phyloP scores from a whole-genome alignment of 805 yeast species.

The Ogataea saltuana region DNA sequence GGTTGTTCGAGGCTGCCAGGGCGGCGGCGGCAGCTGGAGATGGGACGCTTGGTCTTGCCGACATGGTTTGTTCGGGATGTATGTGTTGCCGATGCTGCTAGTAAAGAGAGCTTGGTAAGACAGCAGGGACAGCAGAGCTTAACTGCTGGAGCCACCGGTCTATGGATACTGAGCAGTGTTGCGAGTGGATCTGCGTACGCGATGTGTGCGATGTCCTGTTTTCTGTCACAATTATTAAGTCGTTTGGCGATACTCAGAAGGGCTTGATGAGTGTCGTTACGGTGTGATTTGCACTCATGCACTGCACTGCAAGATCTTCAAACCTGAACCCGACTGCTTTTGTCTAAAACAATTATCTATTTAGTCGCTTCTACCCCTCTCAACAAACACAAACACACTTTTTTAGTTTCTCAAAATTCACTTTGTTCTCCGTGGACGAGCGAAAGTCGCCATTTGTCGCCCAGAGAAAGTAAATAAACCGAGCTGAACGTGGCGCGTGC shows the following conservation, averaged over 20 bases:
- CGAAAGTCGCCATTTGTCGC: slow-evolving; percentile 9
- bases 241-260: slow-evolving; percentile 3
- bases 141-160: slow-evolving; percentile 5
- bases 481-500: slow-evolving; percentile 5
- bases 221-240: neutral
- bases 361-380: neutral
- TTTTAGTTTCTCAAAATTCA: slow-evolving; percentile 5
- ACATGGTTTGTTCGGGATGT: slow-evolving; percentile 15
- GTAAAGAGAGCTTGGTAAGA: too few relatives aligned
- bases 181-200: slow-evolving; percentile 5
- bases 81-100: neutral
- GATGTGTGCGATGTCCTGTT: slow-evolving; percentile 1
- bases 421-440: slow-evolving; percentile 4
- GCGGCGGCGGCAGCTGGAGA: slow-evolving; percentile 39
- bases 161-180: neutral
- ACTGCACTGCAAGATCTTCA: too few relatives aligned
- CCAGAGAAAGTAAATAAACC: slow-evolving; percentile 1
- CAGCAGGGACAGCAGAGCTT: slow-evolving; percentile 2
- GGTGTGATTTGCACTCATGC: slow-evolving; percentile 6
- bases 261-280: slow-evolving; percentile 2
- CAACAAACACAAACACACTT: slow-evolving; percentile 3
- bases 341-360: too few relatives aligned
- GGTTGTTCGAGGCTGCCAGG: slow-evolving; percentile 33
- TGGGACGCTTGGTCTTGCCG: slow-evolving; percentile 28
- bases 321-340: too few relatives aligned